Percentiles rank a stretch among this genome's conserved stretches.
These are phyloP conservation scores for Calonectria henricotiae DNA, from an alignment of 2,329 filamentous ascomycete species.

Conservation along the genomic window DNA sequence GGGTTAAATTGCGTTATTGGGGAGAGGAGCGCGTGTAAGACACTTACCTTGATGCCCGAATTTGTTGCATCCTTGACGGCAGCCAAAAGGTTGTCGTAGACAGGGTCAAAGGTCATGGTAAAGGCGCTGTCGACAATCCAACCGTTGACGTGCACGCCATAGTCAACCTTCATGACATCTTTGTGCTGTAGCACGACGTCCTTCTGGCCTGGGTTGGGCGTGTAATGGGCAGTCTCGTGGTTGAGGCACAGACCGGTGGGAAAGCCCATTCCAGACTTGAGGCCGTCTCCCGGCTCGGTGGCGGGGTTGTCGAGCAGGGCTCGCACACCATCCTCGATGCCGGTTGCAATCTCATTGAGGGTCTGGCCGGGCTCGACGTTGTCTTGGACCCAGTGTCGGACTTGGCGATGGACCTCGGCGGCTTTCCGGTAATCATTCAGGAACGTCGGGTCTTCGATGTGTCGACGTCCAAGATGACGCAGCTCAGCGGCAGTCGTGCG, in stretches of 20 bases:
- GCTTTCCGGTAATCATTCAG: slow-evolving; percentile 84
- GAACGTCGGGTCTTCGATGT: slow-evolving; percentile 65
- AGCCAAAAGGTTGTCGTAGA: slow-evolving; percentile 80
- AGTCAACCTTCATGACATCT: slow-evolving; percentile 86
- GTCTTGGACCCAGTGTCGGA: slow-evolving; percentile 84
- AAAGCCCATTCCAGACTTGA: slow-evolving; percentile 86
- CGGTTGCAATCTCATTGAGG: slow-evolving; percentile 83
- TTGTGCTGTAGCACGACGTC: slow-evolving; percentile 74
- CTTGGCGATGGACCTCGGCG: slow-evolving; percentile 86
- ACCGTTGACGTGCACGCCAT: slow-evolving; percentile 83
- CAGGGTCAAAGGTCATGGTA: slow-evolving; percentile 81
- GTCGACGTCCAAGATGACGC: slow-evolving; percentile 45
- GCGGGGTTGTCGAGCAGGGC: slow-evolving; percentile 82
- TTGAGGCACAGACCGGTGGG: slow-evolving; percentile 87
- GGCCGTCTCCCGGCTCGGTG: slow-evolving; percentile 80
- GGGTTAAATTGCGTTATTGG: slow-evolving; percentile 18
- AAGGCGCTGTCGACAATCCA: slow-evolving; percentile 85
- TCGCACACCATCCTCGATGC: slow-evolving; percentile 85
- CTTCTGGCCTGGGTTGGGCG: slow-evolving; percentile 86
- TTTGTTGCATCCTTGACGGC: slow-evolving; percentile 84
- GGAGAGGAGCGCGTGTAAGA: fast-evolving
- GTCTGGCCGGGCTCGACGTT: slow-evolving; percentile 85
- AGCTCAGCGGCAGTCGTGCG: slow-evolving; percentile 50
- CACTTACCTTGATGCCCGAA: slow-evolving; percentile 78
- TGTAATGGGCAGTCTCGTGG: slow-evolving; percentile 86